Evolutionary conservation across 2,329 filamentous ascomycete genomes (phyloP).

Genomic region (Fusarium sp.): DNA sequence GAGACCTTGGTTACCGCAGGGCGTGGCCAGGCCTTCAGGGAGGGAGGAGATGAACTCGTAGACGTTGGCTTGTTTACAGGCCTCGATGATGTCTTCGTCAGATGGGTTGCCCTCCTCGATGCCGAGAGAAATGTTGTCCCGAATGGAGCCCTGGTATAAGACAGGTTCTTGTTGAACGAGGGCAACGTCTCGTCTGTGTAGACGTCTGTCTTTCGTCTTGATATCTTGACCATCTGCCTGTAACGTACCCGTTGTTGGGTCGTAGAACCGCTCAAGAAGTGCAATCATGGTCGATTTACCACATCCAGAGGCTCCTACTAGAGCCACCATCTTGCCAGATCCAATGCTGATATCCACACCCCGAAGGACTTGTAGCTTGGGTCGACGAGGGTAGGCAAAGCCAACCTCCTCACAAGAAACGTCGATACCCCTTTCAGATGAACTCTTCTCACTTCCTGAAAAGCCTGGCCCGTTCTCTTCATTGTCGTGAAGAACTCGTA

Average conservation of each 20-base stretch:
- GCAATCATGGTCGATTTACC: slow-evolving; percentile 74
- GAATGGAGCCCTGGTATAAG: slow-evolving; percentile 66
- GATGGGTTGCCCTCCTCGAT: slow-evolving; percentile 50
- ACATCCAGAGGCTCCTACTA: slow-evolving; percentile 71
- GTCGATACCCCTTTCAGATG: slow-evolving; percentile 48
- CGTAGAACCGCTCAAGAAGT: slow-evolving; percentile 63
- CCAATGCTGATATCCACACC: slow-evolving; percentile 59
- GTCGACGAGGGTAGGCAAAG: slow-evolving; percentile 70
- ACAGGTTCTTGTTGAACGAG: slow-evolving; percentile 61
- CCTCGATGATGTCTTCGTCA: slow-evolving; percentile 61
- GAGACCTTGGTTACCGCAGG: slow-evolving; percentile 76
- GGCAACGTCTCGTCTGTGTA: slow-evolving; percentile 55
- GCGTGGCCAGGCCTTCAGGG: slow-evolving; percentile 72
- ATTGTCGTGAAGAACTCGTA: slow-evolving; percentile 51
- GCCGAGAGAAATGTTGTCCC: slow-evolving; percentile 70
- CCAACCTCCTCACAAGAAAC: slow-evolving; percentile 66
- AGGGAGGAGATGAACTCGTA: slow-evolving; percentile 70
- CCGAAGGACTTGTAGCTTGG: slow-evolving; percentile 55
- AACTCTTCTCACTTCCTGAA: slow-evolving; percentile 6
- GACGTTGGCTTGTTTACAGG: slow-evolving; percentile 69
- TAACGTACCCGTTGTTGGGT: slow-evolving; percentile 53
- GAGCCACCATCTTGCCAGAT: slow-evolving; percentile 65
- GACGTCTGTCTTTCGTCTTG: slow-evolving; percentile 48
- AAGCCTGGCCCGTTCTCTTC: slow-evolving; percentile 39
- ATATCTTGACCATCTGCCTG: slow-evolving; percentile 51